Conservation (phyloP, 2,329 filamentous ascomycete species). For the Ophiostoma himal-ulmi region DNA sequence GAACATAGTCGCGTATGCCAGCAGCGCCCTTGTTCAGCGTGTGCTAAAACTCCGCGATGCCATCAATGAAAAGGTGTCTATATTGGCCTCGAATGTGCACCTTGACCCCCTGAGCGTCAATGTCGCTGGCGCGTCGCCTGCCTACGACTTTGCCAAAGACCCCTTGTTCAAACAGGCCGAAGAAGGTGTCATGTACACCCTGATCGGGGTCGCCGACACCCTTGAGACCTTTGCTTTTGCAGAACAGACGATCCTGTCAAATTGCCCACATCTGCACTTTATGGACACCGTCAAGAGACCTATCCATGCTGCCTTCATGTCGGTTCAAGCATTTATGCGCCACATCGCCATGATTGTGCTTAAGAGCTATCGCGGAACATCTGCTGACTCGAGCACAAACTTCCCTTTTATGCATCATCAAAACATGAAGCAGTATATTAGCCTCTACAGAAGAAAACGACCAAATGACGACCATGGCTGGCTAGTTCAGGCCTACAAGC, state of each 20-base stretch:
- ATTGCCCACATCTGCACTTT: not conserved
- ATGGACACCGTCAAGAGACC: not conserved
- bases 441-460: not conserved
- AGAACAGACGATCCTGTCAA: not conserved
- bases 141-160: not conserved
- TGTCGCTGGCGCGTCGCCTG: not conserved
- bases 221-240: constrained; percentile 5
- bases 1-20: not conserved
- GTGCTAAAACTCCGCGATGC: not conserved
- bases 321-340: not conserved
- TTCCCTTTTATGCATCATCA: not conserved
- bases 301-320: not conserved
- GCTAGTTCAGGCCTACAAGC: not conserved
- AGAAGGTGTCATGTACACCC: not conserved
- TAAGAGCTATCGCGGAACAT: not conserved
- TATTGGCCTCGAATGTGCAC: not conserved
- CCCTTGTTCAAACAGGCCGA: not conserved
- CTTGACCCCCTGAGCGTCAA: not conserved
- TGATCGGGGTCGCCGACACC: not conserved
- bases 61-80: not conserved
- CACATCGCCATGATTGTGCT: not conserved
- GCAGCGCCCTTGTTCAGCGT: not conserved
- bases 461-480: not conserved
- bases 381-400: not conserved
- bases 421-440: not conserved